phyloP scores from a whole-genome alignment of 257 asterid genomes.

The Scutellaria galericulata region DNA sequence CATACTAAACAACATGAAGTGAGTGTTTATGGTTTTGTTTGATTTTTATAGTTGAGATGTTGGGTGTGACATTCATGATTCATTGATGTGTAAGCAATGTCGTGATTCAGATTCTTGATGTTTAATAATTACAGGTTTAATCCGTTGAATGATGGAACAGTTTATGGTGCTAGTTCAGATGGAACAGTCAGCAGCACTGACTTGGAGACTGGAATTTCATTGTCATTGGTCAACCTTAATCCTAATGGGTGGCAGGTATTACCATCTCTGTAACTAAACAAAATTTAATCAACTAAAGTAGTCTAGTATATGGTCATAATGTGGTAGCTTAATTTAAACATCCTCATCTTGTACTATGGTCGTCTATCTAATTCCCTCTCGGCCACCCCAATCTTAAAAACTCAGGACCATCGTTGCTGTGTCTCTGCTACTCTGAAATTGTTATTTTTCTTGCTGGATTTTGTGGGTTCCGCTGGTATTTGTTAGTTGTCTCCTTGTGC shows the following conservation, averaged over 20 bases:
- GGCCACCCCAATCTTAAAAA: not conserved
- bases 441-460: not conserved
- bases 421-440: not conserved
- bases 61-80: slow-evolving; percentile 15
- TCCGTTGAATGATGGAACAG: slow-evolving; percentile 75
- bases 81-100: slow-evolving; percentile 16
- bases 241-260: slow-evolving; percentile 97
- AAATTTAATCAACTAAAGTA: not conserved
- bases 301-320: not conserved
- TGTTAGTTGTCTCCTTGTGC: not conserved
- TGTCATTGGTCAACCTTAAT: slow-evolving; percentile 77
- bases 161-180: slow-evolving; percentile 92
- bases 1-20: slow-evolving; percentile 92
- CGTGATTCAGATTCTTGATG: slow-evolving; percentile 34
- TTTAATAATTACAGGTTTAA: slow-evolving; percentile 58
- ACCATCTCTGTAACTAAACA: not conserved
- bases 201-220: slow-evolving; percentile 87
- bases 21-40: slow-evolving; percentile 40
- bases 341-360: not conserved
- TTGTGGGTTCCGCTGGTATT: not conserved
- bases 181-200: slow-evolving; percentile 92
- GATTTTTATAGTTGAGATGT: slow-evolving; percentile 14
- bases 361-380: not conserved
- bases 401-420: too few relatives aligned
- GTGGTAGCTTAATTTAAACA: not conserved